Evolutionary conservation across 805 yeast species (phyloP).

Genomic region (Saccharomyces kudriavzevii): DNA sequence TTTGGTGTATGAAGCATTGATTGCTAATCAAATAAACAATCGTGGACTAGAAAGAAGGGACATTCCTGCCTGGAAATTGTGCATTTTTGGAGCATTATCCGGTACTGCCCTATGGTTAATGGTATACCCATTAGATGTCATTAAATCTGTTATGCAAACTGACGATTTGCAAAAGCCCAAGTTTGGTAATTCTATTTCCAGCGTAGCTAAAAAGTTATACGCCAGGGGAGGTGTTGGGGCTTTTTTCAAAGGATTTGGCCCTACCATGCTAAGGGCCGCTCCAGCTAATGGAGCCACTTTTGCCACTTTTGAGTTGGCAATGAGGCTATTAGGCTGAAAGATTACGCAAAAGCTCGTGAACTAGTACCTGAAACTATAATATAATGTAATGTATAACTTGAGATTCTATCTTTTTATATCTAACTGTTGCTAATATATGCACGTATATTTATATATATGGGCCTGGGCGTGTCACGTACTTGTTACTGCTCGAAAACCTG

Average conservation of each 20-base stretch:
- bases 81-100: conserved; percentile 81
- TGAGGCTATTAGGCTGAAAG: conserved; percentile 51
- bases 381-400: not conserved
- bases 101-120: conserved; percentile 85
- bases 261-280: conserved; percentile 91
- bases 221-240: conserved; percentile 59
- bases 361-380: not conserved
- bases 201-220: conserved; percentile 48
- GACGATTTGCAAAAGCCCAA: conserved; percentile 39
- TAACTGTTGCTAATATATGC: not conserved
- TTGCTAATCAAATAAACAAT: conserved; percentile 41
- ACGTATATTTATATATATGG: not conserved
- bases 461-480: not conserved
- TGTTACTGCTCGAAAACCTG: not conserved
- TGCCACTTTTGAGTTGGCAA: conserved; percentile 84
- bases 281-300: conserved; percentile 98
- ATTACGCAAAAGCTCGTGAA: no score
- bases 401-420: not conserved
- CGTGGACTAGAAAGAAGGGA: conserved; percentile 45
- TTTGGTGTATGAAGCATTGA: conserved; percentile 80
- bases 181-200: conserved; percentile 45
- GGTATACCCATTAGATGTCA: conserved; percentile 81
- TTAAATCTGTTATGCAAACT: conserved; percentile 78
- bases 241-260: conserved; percentile 82
- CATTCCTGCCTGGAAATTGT: conserved; percentile 80